Percentiles rank a stretch among this genome's conserved stretches.
Conservation (phyloP, 148 eudicot genomes). For the Rhododendron kiyosumense region DNA sequence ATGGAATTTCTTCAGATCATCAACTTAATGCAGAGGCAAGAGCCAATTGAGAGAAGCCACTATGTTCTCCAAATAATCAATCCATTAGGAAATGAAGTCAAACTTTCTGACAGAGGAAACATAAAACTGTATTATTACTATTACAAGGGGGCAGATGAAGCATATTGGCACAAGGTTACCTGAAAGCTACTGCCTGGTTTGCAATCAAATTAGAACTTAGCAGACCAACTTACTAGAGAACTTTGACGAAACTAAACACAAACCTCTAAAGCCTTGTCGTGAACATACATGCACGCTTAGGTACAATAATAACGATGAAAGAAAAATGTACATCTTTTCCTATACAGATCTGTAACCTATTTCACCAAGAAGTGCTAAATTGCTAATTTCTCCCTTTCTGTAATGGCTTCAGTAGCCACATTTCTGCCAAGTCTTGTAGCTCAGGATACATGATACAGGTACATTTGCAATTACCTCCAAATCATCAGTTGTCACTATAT, state of each 20-base stretch:
- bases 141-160: too few relatives aligned
- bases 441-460: background rate
- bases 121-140: too few relatives aligned
- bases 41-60: background rate
- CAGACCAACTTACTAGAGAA: too few relatives aligned
- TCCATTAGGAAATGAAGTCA: too few relatives aligned
- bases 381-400: background rate
- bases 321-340: background rate
- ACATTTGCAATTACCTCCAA: too few relatives aligned
- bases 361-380: background rate
- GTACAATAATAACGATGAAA: background rate
- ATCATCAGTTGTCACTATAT: too few relatives aligned
- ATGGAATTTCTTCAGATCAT: background rate
- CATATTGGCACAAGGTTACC: too few relatives aligned
- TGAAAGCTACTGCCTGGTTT: too few relatives aligned
- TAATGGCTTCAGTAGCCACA: background rate
- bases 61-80: background rate
- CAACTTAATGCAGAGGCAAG: background rate
- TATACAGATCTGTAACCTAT: background rate
- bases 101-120: too few relatives aligned
- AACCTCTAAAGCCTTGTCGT: background rate
- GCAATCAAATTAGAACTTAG: too few relatives aligned
- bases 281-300: background rate
- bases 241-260: too few relatives aligned
- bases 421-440: background rate